Evolutionary conservation across 2,329 filamentous ascomycete genomes (phyloP), one percentile per base, ranked within the genome.

Genomic region (Xylariaceae sp.): DNA sequence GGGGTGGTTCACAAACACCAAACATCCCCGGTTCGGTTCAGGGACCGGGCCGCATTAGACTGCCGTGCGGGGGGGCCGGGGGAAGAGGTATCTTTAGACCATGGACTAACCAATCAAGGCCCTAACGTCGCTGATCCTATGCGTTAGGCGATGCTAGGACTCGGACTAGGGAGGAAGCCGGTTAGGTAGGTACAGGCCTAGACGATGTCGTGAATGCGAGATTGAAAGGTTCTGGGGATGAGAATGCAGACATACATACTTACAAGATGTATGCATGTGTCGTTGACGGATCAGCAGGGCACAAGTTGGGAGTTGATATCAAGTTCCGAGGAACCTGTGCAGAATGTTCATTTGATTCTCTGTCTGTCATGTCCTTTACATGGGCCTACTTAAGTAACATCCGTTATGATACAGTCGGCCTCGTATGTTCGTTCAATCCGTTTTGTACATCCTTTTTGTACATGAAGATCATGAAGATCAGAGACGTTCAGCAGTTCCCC

Each of bases 401-500:
- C 9, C 37, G 9, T 41, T 41, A 41, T 9, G 37, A 9, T 41
- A 13, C 44, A 47, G 11, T 47, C 13, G 7, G n/a, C 15, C 15
- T 47, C 10, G 11, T n/a, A 10, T 41, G 37, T 10, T 41, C 18
- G 45, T 8, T 10, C 6, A 30, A 3, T 30, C 23, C 23, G 2
- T 30, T 30, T 30, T 30, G 23, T 30, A 30, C 23, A 30, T 5
- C 23, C 3, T 30, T 30, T 30, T 30, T 30, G 23, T 30, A 30
- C 23, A 17, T 17, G 17, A 17, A 17, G 17, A 17, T 17, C 17
- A 17, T 17, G 17, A 17, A 17, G 17, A 17, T 52, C 50, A 52
- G 10, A 6, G 50, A 39, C 50, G 13, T 8, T 54, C 52, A 34
- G 35, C 48, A 34, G 65, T 83, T 55, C 88, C 89, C 92, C 92